A percentile compares a stretch with the other conserved stretches of the same genome.
phyloP scores from a whole-genome alignment of 805 yeast species.

The Schizosaccharomyces lindneri region DNA sequence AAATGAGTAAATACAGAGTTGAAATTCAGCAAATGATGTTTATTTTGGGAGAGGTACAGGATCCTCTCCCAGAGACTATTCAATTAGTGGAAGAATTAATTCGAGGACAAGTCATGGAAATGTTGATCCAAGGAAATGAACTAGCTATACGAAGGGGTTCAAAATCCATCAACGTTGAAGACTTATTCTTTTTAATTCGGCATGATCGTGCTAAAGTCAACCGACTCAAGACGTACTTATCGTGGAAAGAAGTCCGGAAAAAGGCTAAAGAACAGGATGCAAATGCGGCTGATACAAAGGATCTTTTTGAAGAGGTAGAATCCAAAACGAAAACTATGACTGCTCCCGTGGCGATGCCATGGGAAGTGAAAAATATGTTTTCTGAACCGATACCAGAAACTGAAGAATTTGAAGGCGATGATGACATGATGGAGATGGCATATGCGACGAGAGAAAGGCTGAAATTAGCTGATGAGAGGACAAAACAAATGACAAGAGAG shows the following conservation, averaged over 20 bases:
- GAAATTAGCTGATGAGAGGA: constrained; percentile 82
- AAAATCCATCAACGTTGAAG: constrained; percentile 70
- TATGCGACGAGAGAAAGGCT: constrained; percentile 68
- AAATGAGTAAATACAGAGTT: constrained; percentile 33
- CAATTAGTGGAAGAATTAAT: constrained; percentile 89
- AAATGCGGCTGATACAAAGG: constrained; percentile 26
- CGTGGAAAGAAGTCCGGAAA: constrained; percentile 94
- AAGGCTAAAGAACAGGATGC: constrained; percentile 42
- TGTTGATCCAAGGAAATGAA: constrained; percentile 40
- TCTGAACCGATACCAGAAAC: constrained; percentile 59
- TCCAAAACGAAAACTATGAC: background rate
- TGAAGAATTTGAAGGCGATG: constrained; percentile 43
- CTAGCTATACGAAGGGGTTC: constrained; percentile 64
- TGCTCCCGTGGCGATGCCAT: constrained; percentile 29
- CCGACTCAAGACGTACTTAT: constrained; percentile 64
- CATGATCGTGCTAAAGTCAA: constrained; percentile 88
- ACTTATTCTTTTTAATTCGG: constrained; percentile 71
- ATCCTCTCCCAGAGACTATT: constrained; percentile 79
- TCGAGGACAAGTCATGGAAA: constrained; percentile 77
- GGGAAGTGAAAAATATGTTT: constrained; percentile 91
- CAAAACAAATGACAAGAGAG: constrained; percentile 79
- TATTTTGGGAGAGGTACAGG: constrained; percentile 84
- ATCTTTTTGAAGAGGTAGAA: constrained; percentile 22
- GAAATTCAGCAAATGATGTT: constrained; percentile 98
- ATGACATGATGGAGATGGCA: constrained; percentile 74